Evolutionary conservation across 78 protist genomes (phyloP), one percentile per base, ranked within the genome.

Genomic region (Dictyostelium citrinum): DNA sequence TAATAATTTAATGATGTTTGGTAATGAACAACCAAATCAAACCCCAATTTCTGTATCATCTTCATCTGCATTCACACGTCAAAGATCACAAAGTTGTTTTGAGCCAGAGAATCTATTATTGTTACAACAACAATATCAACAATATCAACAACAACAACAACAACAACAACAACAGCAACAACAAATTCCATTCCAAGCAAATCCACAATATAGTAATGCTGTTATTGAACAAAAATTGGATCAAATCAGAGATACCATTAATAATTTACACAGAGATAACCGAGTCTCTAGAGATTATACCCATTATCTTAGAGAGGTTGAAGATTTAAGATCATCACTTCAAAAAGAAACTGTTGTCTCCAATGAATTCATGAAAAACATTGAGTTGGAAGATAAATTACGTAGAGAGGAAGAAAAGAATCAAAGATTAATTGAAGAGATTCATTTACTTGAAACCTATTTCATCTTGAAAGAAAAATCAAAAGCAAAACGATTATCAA

Each of bases 31-130:
- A 14, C 29, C 29, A 17, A 55, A 8, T 29, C 41, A 24, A 46
- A 4, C 20, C 7, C 46, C 80, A 71, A 27, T 22, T 6, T 41
- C 76, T 12, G 27, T 17, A 82, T 41, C 76, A 67, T 29, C 76
- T 9, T 31, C 43, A 80, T 27, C 68, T 17, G 16, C 72, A 33
- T 55, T 80, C 12, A 46, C 84, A 29, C 60, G 84, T 77, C 93
- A 88, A 78, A 81, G 93, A 64, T 88, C 93, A 49, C 78, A 67
- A 45, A 88, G 93, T 43, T 88, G 93, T n/a, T 78, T 88, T 20
- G 93, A 88, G 43, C 88, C 75, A 27, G 79, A 79, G 71, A 39
- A 60, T 39, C 35, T 37, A 9, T 22, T 24, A 67, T 16, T 24
- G 16, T 64, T n/a, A 14, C 84, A 75, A 61, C 84, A 75, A 43